phyloP scores from a whole-genome alignment of 129 eudicot genomes.

The Lactuca saligna region DNA sequence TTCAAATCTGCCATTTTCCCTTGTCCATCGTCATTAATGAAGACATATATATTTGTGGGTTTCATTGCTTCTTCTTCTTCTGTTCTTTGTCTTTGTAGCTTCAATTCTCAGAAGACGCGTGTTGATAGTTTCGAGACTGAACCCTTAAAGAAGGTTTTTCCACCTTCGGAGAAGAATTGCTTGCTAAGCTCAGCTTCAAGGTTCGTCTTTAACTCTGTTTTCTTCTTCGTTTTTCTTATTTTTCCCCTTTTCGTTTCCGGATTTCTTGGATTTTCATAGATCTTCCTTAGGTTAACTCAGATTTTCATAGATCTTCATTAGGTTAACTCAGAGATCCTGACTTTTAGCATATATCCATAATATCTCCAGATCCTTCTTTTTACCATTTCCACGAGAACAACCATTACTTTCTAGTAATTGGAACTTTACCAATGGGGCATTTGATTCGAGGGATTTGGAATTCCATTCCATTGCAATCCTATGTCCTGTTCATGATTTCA shows the following conservation, averaged over 20 bases:
- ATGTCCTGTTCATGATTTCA: no score
- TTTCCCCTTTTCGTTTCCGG: background rate
- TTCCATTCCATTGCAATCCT: no score
- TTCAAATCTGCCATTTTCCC: conserved; percentile 28
- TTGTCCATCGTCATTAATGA: conserved; percentile 1
- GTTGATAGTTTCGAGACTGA: conserved; percentile 16
- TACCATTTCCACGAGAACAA: no score
- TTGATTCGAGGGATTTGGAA: no score
- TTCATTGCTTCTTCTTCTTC: background rate
- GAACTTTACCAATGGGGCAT: no score
- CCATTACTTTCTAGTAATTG: no score
- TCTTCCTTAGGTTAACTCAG: conserved; percentile 8
- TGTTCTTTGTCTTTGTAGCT: conserved; percentile 28
- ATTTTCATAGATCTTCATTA: background rate
- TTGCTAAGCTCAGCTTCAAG: conserved; percentile 39
- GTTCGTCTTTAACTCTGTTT: conserved; percentile 9
- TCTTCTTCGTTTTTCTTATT: background rate
- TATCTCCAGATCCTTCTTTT: no score
- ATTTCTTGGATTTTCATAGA: background rate
- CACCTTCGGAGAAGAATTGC: conserved; percentile 41
- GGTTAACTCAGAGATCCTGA: conserved; percentile 20
- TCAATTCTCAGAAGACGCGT: conserved; percentile 16
- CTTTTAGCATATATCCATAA: background rate
- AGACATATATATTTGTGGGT: conserved; percentile 17
- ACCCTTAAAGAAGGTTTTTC: background rate